phyloP scores from a whole-genome alignment of 768 basidiomycete genomes.

The Lyophyllum atratum region DNA sequence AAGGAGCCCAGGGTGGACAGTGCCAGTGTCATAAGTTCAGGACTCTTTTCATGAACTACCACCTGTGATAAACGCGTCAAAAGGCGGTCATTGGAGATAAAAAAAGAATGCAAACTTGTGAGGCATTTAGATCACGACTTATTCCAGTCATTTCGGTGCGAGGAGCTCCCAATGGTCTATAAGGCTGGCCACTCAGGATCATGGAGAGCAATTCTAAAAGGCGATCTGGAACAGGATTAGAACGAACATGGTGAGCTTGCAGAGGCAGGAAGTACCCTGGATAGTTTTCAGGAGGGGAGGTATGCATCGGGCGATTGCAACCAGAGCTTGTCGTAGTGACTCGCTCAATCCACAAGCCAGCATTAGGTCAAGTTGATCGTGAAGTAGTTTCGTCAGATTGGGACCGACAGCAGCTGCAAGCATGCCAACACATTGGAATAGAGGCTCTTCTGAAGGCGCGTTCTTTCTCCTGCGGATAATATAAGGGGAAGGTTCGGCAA shows the following conservation, averaged over 20 bases:
- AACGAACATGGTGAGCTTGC: neutral
- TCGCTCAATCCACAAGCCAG: slow-evolving; percentile 93
- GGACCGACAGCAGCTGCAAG: slow-evolving; percentile 93
- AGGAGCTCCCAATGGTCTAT: slow-evolving; percentile 88
- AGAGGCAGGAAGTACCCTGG: slow-evolving; percentile 59
- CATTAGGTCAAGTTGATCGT: slow-evolving; percentile 97
- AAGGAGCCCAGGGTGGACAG: slow-evolving; percentile 86
- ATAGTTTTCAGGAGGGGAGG: slow-evolving; percentile 89
- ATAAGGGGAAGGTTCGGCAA: neutral
- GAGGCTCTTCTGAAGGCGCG: slow-evolving; percentile 90
- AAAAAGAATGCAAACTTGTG: slow-evolving; percentile 38
- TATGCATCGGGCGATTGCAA: slow-evolving; percentile 83
- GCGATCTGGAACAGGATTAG: slow-evolving; percentile 58
- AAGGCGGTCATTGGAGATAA: neutral
- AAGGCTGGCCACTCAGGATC: slow-evolving; percentile 81
- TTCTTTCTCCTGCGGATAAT: slow-evolving; percentile 69
- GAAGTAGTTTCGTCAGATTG: slow-evolving; percentile 91
- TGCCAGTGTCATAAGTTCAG: slow-evolving; percentile 78
- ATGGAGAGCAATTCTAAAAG: slow-evolving; percentile 82
- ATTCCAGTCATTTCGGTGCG: slow-evolving; percentile 52
- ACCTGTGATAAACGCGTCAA: slow-evolving; percentile 29
- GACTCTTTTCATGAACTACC: slow-evolving; percentile 56
- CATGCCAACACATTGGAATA: slow-evolving; percentile 98
- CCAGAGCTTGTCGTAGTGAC: slow-evolving; percentile 80
- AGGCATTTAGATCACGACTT: slow-evolving; percentile 52